Evolutionary conservation across 768 basidiomycete genomes (phyloP).

Genomic region (Russula lepida): DNA sequence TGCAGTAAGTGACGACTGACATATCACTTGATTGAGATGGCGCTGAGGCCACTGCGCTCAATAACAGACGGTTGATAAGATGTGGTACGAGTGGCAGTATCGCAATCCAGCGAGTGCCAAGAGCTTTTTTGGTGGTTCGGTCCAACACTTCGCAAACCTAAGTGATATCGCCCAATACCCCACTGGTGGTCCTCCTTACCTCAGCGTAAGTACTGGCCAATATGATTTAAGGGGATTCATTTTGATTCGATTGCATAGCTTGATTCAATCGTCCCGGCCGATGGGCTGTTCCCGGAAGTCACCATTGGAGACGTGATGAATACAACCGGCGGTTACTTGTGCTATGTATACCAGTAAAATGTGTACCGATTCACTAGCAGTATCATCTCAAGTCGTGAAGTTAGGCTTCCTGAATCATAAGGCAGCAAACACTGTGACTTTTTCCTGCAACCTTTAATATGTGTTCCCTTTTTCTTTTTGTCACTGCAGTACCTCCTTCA

Average conservation of each 20-base stretch:
- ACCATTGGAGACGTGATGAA: slow-evolving; percentile 26
- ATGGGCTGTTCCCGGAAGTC: slow-evolving; percentile 25
- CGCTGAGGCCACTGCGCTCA: neutral
- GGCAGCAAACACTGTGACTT: too few relatives aligned
- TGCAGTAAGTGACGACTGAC: slow-evolving; percentile 22
- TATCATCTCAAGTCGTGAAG: too few relatives aligned
- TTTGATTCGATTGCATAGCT: slow-evolving; percentile 17
- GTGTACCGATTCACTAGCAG: too few relatives aligned
- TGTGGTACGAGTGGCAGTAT: slow-evolving; percentile 33
- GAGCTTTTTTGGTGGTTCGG: slow-evolving; percentile 29
- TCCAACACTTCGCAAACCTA: slow-evolving; percentile 24
- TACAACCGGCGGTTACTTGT: slow-evolving; percentile 28
- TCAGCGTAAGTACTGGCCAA: slow-evolving; percentile 18
- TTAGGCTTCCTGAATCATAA: too few relatives aligned
- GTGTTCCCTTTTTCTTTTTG: too few relatives aligned
- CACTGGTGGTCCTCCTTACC: slow-evolving; percentile 24
- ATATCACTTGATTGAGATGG: neutral
- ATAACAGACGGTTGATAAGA: slow-evolving; percentile 30
- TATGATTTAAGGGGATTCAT: neutral
- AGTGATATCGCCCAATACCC: slow-evolving; percentile 23
- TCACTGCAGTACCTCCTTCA: too few relatives aligned
- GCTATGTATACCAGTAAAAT: slow-evolving; percentile 27
- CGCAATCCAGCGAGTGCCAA: slow-evolving; percentile 21
- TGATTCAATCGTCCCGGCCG: slow-evolving; percentile 25
- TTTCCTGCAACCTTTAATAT: too few relatives aligned